Evolutionary conservation across 2,329 filamentous ascomycete genomes (phyloP).

Genomic region (Fusarium drepaniforme): DNA sequence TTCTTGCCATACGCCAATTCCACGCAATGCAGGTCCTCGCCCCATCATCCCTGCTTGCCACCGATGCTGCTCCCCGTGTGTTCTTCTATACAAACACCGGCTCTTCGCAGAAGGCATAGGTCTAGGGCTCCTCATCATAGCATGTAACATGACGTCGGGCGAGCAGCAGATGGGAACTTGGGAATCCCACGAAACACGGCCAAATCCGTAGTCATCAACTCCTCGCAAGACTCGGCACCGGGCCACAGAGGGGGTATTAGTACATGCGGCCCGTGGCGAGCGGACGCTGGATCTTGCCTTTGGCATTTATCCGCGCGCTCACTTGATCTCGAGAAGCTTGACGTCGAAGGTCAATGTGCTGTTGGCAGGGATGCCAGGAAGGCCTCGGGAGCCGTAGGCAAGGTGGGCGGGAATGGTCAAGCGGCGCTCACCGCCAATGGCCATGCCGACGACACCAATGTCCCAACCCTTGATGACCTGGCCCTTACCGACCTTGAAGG

Average conservation of each 20-base stretch:
- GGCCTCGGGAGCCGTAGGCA: constrained; percentile 87
- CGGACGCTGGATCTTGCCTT: constrained; percentile 22
- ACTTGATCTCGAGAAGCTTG: constrained; percentile 88
- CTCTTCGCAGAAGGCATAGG: constrained; percentile 52
- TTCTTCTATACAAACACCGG: constrained; percentile 24
- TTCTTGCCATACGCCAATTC: constrained; percentile 59
- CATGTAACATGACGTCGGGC: constrained; percentile 48
- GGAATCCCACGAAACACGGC: constrained; percentile 19
- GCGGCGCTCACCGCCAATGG: constrained; percentile 91
- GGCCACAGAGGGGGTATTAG: constrained; percentile 40
- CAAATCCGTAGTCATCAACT: constrained; percentile 25
- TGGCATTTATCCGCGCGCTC: constrained; percentile 50
- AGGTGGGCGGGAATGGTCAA: constrained; percentile 88
- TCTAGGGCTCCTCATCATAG: constrained; percentile 60
- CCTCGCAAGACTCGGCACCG: constrained; percentile 19
- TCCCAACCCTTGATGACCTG: constrained; percentile 99
- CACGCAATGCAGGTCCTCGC: constrained; percentile 63
- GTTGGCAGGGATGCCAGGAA: constrained; percentile 91
- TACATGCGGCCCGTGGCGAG: constrained; percentile 32
- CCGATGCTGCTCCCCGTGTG: constrained; percentile 29
- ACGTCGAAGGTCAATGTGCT: constrained; percentile 93
- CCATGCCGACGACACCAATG: constrained; percentile 92
- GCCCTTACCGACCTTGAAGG: constrained; percentile 92
- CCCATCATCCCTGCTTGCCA: constrained; percentile 61
- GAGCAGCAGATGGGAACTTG: constrained; percentile 34